These are phyloP conservation scores for Nemania serpens DNA, from an alignment of 2,329 filamentous ascomycete species.

Conservation along the genomic window DNA sequence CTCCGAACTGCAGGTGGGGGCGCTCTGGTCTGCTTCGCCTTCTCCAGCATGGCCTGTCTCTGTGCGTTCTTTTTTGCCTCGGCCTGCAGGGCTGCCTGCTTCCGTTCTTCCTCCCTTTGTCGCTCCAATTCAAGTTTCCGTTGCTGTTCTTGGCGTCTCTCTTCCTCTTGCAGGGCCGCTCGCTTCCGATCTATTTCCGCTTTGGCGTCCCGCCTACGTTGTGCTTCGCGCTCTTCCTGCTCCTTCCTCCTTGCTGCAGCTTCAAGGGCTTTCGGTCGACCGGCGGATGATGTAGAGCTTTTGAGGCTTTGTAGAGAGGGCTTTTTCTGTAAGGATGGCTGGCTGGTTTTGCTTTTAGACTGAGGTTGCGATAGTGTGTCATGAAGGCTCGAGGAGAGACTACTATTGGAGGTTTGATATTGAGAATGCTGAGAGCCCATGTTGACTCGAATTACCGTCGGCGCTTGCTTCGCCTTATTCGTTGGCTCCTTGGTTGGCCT, in stretches of 20 bases:
- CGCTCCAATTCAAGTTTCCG: constrained; percentile 65
- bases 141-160: constrained; percentile 62
- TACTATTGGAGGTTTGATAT: constrained; percentile 62
- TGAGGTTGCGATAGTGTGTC: constrained; percentile 58
- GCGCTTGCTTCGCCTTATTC: constrained; percentile 66
- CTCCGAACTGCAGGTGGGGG: constrained; percentile 63
- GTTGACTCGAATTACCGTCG: constrained; percentile 74
- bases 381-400: constrained; percentile 61
- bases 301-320: constrained; percentile 65
- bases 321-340: constrained; percentile 65
- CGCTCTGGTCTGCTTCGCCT: constrained; percentile 66
- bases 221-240: constrained; percentile 78
- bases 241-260: constrained; percentile 82
- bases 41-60: constrained; percentile 66
- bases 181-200: constrained; percentile 79
- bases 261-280: constrained; percentile 72
- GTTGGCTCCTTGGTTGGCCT: constrained; percentile 65
- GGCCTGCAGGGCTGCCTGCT: constrained; percentile 55
- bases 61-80: constrained; percentile 71
- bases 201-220: constrained; percentile 81
- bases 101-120: constrained; percentile 64
- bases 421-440: constrained; percentile 66
- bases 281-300: constrained; percentile 64
- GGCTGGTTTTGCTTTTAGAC: constrained; percentile 68
- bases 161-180: constrained; percentile 67